Evolutionary conservation across 2,329 filamentous ascomycete species (phyloP), one percentile per base, ranked within the genome.

Genomic region (Epicoccum nigrum): DNA sequence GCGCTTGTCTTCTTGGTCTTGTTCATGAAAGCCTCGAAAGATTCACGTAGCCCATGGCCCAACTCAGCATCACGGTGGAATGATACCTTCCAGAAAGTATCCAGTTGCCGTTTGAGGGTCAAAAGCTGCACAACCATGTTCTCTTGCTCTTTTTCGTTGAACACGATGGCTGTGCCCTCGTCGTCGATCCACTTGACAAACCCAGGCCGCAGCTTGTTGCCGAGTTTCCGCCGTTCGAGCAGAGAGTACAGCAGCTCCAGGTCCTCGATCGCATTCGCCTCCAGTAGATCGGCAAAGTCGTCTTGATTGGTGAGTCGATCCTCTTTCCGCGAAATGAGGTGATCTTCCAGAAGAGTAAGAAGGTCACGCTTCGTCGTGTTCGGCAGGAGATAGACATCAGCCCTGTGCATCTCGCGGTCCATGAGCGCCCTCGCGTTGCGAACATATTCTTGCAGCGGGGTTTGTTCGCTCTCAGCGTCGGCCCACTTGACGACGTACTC

Each of bases 11-110:
- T 89, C 68, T 88, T 88, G 4, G 81, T 83, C 71, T 94, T 90
- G 72, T 99, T 99, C 81, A 99, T 96, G 64, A 97, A 97, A 1
- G 80, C 82, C 45, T 89, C 87, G 68, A 99, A 97, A 0, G 90
- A 83, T 64, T 97, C 91, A 48, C 94, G 84, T 60, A 99, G 80
- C 9, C 83, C 85, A 70, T 92, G 89, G 0, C 86, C 83, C 40
- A 97, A 86, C 17, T 84, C 82, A n/a, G 91, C 85, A 60, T 96
- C 84, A 45, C 85, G 85, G 38, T 83, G 80, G 66, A 99, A 97
- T 0, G 91, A 86, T 40, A 87, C 83, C 32, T 85, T 83, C 69
- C 91, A 88, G 61, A 93, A 86, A 32, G 86, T 76, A 67, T 97
- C 92, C 7, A 97, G 78, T 25, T 86, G 84, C 39, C 86, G 83